These are phyloP conservation scores for Acanthochlamys bracteata DNA, from an alignment of 106 monocot species.

Conservation along the genomic window DNA sequence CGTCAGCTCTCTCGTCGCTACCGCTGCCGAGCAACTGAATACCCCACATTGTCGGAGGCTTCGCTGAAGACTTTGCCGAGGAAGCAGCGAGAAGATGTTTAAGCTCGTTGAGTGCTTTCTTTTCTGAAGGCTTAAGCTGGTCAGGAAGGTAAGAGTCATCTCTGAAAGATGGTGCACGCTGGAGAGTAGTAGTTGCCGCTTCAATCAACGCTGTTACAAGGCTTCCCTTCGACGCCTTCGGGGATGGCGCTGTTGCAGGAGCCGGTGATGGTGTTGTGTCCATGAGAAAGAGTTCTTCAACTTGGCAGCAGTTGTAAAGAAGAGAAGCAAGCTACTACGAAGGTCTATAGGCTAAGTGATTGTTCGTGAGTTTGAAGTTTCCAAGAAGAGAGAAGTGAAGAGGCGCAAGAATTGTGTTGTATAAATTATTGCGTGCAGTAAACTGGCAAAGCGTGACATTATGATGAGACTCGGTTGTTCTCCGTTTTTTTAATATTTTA, in stretches of 20 bases:
- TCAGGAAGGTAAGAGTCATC: conserved; percentile 60
- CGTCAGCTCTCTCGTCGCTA: conserved; percentile 40
- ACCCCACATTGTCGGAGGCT: conserved; percentile 18
- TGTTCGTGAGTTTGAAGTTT: too few relatives aligned
- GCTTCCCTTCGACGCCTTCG: conserved; percentile 27
- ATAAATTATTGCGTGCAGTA: background rate
- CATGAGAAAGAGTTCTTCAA: too few relatives aligned
- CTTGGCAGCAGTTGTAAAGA: too few relatives aligned
- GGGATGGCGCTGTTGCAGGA: conserved; percentile 3
- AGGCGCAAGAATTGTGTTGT: background rate
- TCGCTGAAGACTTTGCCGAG: background rate
- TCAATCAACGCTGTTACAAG: conserved; percentile 46
- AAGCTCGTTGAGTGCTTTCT: conserved; percentile 34
- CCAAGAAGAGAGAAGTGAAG: background rate
- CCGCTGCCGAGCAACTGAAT: conserved; percentile 2
- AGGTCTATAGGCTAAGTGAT: too few relatives aligned
- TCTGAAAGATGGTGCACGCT: conserved; percentile 47
- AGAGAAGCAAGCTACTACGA: background rate
- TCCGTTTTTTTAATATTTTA: too few relatives aligned
- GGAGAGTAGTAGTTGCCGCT: conserved; percentile 26
- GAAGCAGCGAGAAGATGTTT: conserved; percentile 15
- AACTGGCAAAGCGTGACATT: background rate
- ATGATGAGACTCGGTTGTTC: background rate
- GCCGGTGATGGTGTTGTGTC: background rate
- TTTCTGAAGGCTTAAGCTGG: conserved; percentile 34